phyloP scores from a whole-genome alignment of 2,329 filamentous ascomycete genomes.

The Huntiella decipiens region DNA sequence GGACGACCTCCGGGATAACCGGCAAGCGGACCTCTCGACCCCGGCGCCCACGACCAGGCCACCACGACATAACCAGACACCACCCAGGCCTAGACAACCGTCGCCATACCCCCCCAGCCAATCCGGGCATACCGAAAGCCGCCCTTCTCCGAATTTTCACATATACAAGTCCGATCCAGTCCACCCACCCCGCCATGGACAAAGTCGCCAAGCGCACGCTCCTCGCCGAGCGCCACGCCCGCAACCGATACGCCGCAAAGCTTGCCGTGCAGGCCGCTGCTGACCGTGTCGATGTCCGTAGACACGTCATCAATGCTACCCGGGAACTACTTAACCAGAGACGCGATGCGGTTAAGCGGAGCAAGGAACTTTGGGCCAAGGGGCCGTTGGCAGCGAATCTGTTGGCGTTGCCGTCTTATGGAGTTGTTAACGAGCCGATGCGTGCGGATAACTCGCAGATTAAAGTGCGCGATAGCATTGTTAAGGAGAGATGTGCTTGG shows the following conservation, averaged over 20 bases:
- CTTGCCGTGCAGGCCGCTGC: slow-evolving; percentile 18
- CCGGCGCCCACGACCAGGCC: no score
- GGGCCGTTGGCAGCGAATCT: slow-evolving; percentile 62
- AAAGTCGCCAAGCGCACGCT: slow-evolving; percentile 48
- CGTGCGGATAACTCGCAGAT: slow-evolving; percentile 15
- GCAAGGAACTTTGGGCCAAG: slow-evolving; percentile 53
- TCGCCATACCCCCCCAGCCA: no score
- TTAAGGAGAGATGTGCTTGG: slow-evolving; percentile 31
- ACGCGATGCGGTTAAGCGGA: slow-evolving; percentile 17
- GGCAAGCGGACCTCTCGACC: no score
- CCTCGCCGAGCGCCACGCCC: slow-evolving; percentile 45
- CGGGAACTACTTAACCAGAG: slow-evolving; percentile 12
- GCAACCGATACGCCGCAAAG: slow-evolving; percentile 25
- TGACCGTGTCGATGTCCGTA: slow-evolving; percentile 16
- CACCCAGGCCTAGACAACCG: no score
- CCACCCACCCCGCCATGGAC: slow-evolving; percentile 35
- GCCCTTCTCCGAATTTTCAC: no score
- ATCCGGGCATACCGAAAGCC: no score
- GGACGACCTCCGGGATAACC: no score
- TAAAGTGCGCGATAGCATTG: slow-evolving; percentile 18
- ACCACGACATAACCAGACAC: no score
- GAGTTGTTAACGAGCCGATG: slow-evolving; percentile 22
- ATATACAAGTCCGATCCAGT: not conserved
- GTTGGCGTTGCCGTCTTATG: slow-evolving; percentile 47
- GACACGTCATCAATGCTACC: slow-evolving; percentile 15